These are phyloP conservation scores for Fusarium fujikuroi DNA, from an alignment of 2,329 filamentous ascomycete genomes.

Conservation along the genomic window DNA sequence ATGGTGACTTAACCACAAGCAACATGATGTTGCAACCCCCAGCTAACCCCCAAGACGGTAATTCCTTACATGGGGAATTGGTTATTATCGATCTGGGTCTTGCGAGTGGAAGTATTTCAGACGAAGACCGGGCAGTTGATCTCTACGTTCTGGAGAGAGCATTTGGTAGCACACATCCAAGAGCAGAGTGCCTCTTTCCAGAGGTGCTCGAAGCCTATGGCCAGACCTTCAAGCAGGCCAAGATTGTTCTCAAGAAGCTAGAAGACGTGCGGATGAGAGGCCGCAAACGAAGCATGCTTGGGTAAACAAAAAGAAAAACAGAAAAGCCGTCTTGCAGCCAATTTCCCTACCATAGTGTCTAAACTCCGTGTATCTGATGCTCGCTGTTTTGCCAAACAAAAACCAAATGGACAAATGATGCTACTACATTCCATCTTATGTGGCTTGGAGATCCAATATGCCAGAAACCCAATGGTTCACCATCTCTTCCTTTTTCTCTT, in stretches of 20 bases:
- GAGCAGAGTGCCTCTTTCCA: conserved; percentile 79
- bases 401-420: conserved; percentile 38
- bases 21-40: conserved; percentile 82
- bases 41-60: conserved; percentile 36
- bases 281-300: conserved; percentile 96
- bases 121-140: conserved; percentile 96
- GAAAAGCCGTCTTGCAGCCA: conserved; percentile 40
- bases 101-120: conserved; percentile 80
- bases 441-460: conserved; percentile 29
- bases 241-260: conserved; percentile 79
- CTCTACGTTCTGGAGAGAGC: conserved; percentile 95
- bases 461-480: conserved; percentile 6
- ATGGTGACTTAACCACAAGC: conserved; percentile 96
- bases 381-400: conserved; percentile 47
- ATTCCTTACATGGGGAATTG: conserved; percentile 73
- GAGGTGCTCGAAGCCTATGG: conserved; percentile 80
- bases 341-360: conserved; percentile 41
- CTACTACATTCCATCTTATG: conserved; percentile 22
- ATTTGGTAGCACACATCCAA: conserved; percentile 93
- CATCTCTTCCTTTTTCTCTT: conserved; percentile 1
- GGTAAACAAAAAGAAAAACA: conserved; percentile 59
- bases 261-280: conserved; percentile 95
- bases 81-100: conserved; percentile 96
- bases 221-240: conserved; percentile 78
- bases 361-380: conserved; percentile 49